Base-by-base conservation (phyloP, 805 yeast species). In the Lachancea thermotolerans region DNA sequence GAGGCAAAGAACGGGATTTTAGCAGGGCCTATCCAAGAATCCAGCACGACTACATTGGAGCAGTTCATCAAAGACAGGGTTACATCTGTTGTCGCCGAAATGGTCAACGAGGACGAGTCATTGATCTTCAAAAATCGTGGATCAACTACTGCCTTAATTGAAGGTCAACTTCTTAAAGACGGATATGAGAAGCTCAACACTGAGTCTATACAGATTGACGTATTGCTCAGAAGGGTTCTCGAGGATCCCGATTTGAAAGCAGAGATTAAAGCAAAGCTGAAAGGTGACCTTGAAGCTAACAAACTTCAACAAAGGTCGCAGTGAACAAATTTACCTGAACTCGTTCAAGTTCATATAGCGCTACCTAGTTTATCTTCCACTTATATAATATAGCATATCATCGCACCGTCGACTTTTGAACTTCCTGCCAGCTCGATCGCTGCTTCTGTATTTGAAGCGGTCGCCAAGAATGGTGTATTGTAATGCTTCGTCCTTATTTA, bases 391-490 rank as follows among this genome's bases (percentile, higher is more conserved):
- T n/a, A 58, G 39, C 48, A 79, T 55, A 58, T 81, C 85, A 48
- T 77, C 83, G 32, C 85, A 87, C 29, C 77, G 75, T 53, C 83
- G 93, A 47, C 81, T 77, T 66, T 90, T 90, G 71, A 88, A 88
- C 68, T 90, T 88, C 55, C 85, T 78, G 18, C 82, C 85, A 0
- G 95, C 79, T 47, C 98, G 72, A 55, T 90, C 97, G 9, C 78
- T 78, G 35, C 90, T 73, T 60, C 95, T 73, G 49, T 81, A 76
- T 49, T 80, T 78, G 53, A 90, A 75, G 48, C 97, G 69, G 36
- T 88, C 82, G 1, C 98, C 98, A 9, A 89, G 64, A 8, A 87
- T 74, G 11, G 82, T 74, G 59, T 86, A 85, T 15, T 74, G 75
- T 12, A 81, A 52, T 17, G 67, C 65, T 1, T 71, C 70, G 1